Evolutionary conservation across 2,329 filamentous ascomycete species (phyloP).

Genomic region (Neocatenulostroma microsporum): DNA sequence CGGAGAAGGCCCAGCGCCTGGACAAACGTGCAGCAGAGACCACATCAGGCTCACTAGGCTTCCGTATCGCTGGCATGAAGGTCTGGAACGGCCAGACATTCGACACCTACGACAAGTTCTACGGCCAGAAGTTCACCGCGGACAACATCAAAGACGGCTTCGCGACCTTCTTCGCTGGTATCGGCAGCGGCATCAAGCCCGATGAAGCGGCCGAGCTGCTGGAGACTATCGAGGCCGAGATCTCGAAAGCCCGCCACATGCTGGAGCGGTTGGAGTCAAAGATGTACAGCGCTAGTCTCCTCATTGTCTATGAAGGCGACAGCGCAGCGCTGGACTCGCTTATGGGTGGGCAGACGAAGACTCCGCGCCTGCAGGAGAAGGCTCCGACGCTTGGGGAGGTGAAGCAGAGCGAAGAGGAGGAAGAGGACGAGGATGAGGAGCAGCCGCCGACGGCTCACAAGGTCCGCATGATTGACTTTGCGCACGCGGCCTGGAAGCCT

Average conservation of each 20-base stretch:
- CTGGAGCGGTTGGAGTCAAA: constrained; percentile 56
- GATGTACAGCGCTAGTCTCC: constrained; percentile 59
- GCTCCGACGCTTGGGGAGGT: constrained; percentile 12
- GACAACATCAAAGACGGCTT: constrained; percentile 52
- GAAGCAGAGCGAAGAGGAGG: constrained; percentile 34
- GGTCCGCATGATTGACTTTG: constrained; percentile 92
- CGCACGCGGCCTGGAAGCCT: constrained; percentile 77
- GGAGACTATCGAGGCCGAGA: constrained; percentile 32
- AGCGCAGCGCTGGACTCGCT: constrained; percentile 45
- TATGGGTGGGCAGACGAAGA: constrained; percentile 34
- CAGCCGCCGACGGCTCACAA: constrained; percentile 59
- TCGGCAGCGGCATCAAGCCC: constrained; percentile 34
- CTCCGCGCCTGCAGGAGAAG: constrained; percentile 21
- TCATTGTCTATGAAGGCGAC: constrained; percentile 61
- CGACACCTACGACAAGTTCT: constrained; percentile 58
- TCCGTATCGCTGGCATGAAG: constrained; percentile 59
- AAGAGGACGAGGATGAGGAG: constrained; percentile 46
- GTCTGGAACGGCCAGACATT: constrained; percentile 47
- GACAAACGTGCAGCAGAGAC: constrained; percentile 53
- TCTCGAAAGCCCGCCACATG: constrained; percentile 42
- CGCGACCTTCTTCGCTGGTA: constrained; percentile 45
- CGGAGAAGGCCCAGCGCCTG: constrained; percentile 51
- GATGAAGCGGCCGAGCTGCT: constrained; percentile 35
- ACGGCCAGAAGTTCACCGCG: constrained; percentile 52
- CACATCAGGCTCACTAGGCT: constrained; percentile 53